These are phyloP conservation scores for Craterostigma plantagineum DNA, from an alignment of 257 asterid species.

Conservation along the genomic window DNA sequence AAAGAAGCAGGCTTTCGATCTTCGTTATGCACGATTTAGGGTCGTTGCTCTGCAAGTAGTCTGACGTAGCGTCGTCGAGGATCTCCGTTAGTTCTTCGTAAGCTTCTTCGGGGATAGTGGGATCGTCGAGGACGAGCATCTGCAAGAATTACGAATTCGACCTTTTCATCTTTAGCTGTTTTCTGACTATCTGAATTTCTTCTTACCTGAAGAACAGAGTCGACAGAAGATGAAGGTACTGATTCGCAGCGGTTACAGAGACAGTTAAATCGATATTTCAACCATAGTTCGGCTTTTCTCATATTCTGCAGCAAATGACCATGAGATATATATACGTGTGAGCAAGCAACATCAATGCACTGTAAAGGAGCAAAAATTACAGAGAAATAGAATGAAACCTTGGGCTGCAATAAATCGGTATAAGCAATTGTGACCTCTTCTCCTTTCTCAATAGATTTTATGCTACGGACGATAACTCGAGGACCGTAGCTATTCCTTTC, in stretches of 20 bases:
- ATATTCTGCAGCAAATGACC: constrained; percentile 29
- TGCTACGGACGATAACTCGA: constrained; percentile 40
- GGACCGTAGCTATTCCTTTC: constrained; percentile 44
- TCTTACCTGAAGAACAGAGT: constrained; percentile 48
- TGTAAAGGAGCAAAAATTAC: too few relatives aligned
- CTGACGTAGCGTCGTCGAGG: constrained; percentile 21
- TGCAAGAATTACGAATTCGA: constrained; percentile 7
- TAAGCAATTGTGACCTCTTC: constrained; percentile 67
- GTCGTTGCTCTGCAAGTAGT: constrained; percentile 24
- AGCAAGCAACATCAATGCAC: too few relatives aligned
- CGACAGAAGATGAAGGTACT: constrained; percentile 31
- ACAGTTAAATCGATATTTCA: constrained; percentile 43
- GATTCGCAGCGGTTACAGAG: constrained; percentile 42
- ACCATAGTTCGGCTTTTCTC: constrained; percentile 46
- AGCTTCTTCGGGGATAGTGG: constrained; percentile 7
- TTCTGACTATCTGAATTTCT: neutral
- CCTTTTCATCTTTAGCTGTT: neutral
- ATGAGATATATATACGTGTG: too few relatives aligned
- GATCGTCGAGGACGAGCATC: too few relatives aligned
- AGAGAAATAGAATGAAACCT: too few relatives aligned
- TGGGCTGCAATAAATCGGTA: constrained; percentile 67
- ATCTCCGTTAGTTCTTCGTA: constrained; percentile 14
- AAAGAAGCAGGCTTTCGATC: constrained; percentile 61
- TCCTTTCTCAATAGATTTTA: constrained; percentile 33
- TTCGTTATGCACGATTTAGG: constrained; percentile 30